A percentile compares a stretch with the other conserved stretches of the same genome.
phyloP scores from a whole-genome alignment of 2,329 filamentous ascomycete genomes.

The Beauveria brongniartii region DNA sequence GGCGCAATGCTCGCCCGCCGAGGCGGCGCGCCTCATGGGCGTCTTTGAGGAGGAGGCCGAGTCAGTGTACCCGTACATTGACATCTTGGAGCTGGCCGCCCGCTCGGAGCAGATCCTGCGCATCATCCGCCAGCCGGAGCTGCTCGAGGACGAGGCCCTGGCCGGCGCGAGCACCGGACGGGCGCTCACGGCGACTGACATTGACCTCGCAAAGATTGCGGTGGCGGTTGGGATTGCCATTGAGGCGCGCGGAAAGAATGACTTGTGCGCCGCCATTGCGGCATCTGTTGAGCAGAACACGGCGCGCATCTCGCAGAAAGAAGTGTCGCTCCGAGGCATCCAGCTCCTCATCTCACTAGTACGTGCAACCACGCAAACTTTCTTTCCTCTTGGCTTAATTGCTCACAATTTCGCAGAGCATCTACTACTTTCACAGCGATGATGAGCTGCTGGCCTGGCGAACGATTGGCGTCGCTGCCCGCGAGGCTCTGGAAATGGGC shows the following conservation, averaged over 20 bases:
- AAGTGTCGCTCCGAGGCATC: conserved; percentile 27
- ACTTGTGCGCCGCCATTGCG: conserved; percentile 21
- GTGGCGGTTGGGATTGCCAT: conserved; percentile 25
- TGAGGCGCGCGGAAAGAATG: conserved; percentile 24
- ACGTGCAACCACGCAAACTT: not conserved
- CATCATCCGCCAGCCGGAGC: conserved; percentile 14
- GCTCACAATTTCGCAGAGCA: conserved; percentile 21
- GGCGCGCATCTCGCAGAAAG: conserved; percentile 20
- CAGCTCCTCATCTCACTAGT: conserved; percentile 26
- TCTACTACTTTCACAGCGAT: conserved; percentile 37
- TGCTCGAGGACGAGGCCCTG: conserved; percentile 4
- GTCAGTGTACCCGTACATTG: conserved; percentile 27
- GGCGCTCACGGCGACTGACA: conserved; percentile 18
- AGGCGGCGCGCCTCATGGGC: conserved; percentile 25
- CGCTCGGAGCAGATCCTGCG: conserved; percentile 20
- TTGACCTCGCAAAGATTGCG: conserved; percentile 26
- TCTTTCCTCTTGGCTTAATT: not conserved
- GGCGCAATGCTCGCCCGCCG: conserved; percentile 17
- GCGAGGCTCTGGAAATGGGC: conserved; percentile 39
- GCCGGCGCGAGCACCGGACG: not conserved
- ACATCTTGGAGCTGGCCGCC: conserved; percentile 20
- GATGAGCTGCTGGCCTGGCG: conserved; percentile 43
- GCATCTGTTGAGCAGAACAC: conserved; percentile 22
- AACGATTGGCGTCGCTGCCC: conserved; percentile 36
- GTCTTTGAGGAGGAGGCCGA: conserved; percentile 33